Evolutionary conservation across 1,284 basidiomycete genomes (phyloP).

Genomic region (Hypsizygus ulmarius): DNA sequence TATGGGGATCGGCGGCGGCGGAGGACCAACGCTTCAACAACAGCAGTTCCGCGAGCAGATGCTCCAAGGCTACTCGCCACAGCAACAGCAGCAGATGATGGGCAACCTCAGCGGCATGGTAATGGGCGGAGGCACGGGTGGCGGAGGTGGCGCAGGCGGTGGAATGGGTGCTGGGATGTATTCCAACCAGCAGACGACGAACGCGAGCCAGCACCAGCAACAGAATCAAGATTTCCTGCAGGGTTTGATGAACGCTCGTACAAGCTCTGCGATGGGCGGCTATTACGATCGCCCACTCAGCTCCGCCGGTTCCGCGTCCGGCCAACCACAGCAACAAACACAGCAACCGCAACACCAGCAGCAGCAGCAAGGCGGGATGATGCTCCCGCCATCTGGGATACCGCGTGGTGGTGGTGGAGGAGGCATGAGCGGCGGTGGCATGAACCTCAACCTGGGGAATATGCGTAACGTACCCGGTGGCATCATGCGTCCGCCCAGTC

Average conservation of each 20-base stretch:
- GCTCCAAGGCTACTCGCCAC: constrained; percentile 3
- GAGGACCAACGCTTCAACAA: background rate
- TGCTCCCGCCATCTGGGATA: constrained; percentile 9
- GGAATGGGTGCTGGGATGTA: constrained; percentile 2
- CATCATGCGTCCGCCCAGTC: constrained; percentile 10
- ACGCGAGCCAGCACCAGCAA: background rate
- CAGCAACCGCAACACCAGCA: background rate
- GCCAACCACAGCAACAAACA: background rate
- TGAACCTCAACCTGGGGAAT: constrained; percentile 2
- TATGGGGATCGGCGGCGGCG: constrained; percentile 1
- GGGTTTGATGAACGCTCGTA: constrained; percentile 4
- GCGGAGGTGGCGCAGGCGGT: background rate
- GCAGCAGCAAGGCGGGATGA: constrained; percentile 7
- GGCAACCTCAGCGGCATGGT: background rate
- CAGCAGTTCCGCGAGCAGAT: constrained; percentile 11
- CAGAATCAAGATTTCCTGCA: constrained; percentile 5
- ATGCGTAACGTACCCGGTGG: constrained; percentile 4
- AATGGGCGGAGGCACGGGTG: background rate
- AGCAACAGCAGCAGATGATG: constrained; percentile 7
- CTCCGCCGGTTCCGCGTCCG: constrained; percentile 4
- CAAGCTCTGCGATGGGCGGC: constrained; percentile 7
- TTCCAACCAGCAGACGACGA: background rate
- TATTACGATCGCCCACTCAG: constrained; percentile 14
- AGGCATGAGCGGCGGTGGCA: background rate
- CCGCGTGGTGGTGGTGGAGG: constrained; percentile 1